Evolutionary conservation across 176 grass and related monocot species (phyloP), one percentile per base, ranked within the genome.

Genomic region (Panicum miliaceum): DNA sequence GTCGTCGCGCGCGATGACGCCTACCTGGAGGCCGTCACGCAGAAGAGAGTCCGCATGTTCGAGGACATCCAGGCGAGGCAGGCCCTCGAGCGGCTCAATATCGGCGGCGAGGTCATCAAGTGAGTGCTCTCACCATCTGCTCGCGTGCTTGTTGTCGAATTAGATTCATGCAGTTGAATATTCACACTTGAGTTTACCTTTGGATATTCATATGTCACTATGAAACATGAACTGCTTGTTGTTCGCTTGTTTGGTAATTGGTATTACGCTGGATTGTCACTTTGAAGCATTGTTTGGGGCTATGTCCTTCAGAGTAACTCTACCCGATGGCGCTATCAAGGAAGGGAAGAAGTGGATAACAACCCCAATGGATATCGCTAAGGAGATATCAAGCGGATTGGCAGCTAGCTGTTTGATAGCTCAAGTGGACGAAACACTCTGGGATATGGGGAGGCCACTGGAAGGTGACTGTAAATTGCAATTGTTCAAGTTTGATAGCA

Each of bases 381-480:
- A 87, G 81, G 89, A 79, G 45, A 99, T 99, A 79, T 99, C 96
- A 50, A 87, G 41, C 90, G 93, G 96, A 43, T 63, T 99, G 15
- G 96, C 96, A 42, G 81, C 87, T 19, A 96, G 83, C 80, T 92
- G 85, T 47, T 81, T 99, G 73, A 99, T 99, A 85, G 93, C 96
- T 76, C 91, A 92, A 87, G 96, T 99, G 40, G 87, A 94, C 46
- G 96, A 91, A 69, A 67, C 86, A 73, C 89, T 99, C 9, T 99
- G 96, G 96, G 96, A 99, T 71, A 99, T 99, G 96, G 75, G 38
- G 23, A 93, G 96, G 86, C 96, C 96, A 38, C 72, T 99, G 20
- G 96, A 99, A 80, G 84, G 91, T 64, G 89, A 96, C 43, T 94
- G 89, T 66, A 84, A 96, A 48, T 51, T 99, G 45, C 95, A 96